phyloP scores from a whole-genome alignment of 192 early-diverging fungal genomes.

The Spinellus fusiger region DNA sequence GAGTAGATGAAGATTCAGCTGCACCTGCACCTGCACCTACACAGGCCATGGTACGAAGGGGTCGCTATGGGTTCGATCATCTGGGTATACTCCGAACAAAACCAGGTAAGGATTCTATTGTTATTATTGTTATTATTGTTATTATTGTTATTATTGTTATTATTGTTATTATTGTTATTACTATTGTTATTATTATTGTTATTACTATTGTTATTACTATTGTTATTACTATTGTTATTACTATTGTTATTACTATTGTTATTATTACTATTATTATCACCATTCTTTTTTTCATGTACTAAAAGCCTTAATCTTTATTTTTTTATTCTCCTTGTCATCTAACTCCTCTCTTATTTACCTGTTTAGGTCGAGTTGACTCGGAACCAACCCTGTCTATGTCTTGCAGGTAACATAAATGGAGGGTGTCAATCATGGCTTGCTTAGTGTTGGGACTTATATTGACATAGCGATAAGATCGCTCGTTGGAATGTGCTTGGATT shows the following conservation, averaged over 20 bases:
- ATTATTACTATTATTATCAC: background rate
- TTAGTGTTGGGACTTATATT: background rate
- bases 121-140: background rate
- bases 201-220: background rate
- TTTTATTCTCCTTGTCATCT: background rate
- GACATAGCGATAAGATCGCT: slow-evolving; percentile 82
- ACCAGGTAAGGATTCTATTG: slow-evolving; percentile 41
- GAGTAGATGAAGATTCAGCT: background rate
- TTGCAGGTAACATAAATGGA: slow-evolving; percentile 44
- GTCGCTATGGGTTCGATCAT: slow-evolving; percentile 49
- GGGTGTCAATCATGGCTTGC: background rate
- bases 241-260: background rate
- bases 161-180: background rate
- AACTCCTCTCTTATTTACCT: background rate
- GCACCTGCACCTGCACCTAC: too few species aligned
- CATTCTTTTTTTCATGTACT: background rate
- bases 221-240: background rate
- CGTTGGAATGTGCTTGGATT: slow-evolving; percentile 82
- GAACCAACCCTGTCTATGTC: slow-evolving; percentile 71
- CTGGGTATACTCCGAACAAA: slow-evolving; percentile 70
- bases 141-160: background rate
- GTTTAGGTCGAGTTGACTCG: slow-evolving; percentile 55
- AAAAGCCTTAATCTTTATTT: background rate
- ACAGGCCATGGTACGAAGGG: slow-evolving; percentile 40
- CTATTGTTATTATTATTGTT: too few species aligned